These are phyloP conservation scores for Cladorrhinum sp. DNA, from an alignment of 2,329 filamentous ascomycete species.

Conservation along the genomic window DNA sequence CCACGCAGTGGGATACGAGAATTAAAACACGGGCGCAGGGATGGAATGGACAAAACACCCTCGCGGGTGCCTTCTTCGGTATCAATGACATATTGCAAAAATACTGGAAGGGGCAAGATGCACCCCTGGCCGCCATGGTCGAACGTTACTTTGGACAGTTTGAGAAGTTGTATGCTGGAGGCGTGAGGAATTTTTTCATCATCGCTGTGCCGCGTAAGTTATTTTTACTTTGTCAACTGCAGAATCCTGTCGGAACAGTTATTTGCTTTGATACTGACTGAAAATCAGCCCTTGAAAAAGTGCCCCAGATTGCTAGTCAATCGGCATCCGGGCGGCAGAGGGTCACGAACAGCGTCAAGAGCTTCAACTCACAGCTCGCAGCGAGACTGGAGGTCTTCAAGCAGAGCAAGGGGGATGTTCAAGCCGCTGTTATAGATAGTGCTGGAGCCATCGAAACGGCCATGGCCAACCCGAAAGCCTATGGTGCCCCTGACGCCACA, in stretches of 20 bases:
- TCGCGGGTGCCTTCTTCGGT: slow-evolving; percentile 14
- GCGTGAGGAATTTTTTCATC: slow-evolving; percentile 14
- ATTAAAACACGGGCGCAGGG: background rate
- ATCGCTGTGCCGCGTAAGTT: slow-evolving; percentile 16
- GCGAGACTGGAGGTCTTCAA: slow-evolving; percentile 8
- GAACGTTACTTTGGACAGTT: slow-evolving; percentile 15
- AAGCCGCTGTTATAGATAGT: slow-evolving; percentile 12
- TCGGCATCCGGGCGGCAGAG: background rate
- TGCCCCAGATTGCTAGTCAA: background rate
- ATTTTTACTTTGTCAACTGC: background rate
- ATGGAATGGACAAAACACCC: slow-evolving; percentile 15
- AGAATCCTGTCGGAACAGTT: background rate
- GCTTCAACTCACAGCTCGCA: background rate
- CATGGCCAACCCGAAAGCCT: slow-evolving; percentile 15
- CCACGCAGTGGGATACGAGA: slow-evolving; percentile 5
- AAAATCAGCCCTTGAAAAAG: background rate
- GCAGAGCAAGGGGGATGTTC: slow-evolving; percentile 12
- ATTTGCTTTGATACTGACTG: background rate
- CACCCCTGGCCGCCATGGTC: slow-evolving; percentile 5
- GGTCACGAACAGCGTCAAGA: background rate
- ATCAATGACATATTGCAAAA: slow-evolving; percentile 15
- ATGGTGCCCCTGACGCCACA: slow-evolving; percentile 17
- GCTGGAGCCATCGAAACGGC: slow-evolving; percentile 14
- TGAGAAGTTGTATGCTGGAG: slow-evolving; percentile 7
- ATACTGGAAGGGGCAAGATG: slow-evolving; percentile 4